A percentile compares a stretch with the other conserved stretches of the same genome.
Evolutionary conservation across 108 stramenopile species (phyloP).

Genomic region (Phaeodactylum tricornutum): DNA sequence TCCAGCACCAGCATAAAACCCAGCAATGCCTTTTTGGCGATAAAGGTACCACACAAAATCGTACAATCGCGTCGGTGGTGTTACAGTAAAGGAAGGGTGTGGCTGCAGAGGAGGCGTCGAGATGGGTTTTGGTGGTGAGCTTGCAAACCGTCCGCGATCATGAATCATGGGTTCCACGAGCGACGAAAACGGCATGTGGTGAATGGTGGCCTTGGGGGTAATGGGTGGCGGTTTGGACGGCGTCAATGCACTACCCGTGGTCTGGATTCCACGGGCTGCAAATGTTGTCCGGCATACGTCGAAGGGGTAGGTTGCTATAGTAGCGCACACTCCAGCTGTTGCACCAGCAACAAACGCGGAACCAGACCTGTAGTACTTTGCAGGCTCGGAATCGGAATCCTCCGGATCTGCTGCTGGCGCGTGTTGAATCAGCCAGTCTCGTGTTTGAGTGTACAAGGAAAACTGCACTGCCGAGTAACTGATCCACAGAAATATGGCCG

Average conservation of each 20-base stretch:
- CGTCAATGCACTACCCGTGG: constrained; percentile 10
- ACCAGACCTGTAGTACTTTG: constrained; percentile 4
- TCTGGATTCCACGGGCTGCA: constrained; percentile 62
- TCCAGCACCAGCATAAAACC: constrained; percentile 76
- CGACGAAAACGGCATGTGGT: constrained; percentile 4
- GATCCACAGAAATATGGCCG: constrained; percentile 88
- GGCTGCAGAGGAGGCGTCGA: no score
- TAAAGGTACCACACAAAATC: constrained; percentile 56
- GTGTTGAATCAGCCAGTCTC: background rate
- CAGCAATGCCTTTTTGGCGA: constrained; percentile 46
- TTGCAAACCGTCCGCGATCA: no score
- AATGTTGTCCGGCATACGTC: constrained; percentile 87
- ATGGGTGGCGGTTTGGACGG: constrained; percentile 9
- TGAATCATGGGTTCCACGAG: constrained; percentile 8
- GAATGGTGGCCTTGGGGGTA: constrained; percentile 8
- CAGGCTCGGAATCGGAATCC: no score
- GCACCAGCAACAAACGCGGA: constrained; percentile 74
- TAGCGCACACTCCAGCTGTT: constrained; percentile 68
- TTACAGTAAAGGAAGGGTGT: background rate
- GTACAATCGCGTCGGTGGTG: constrained; percentile 41
- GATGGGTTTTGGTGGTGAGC: no score
- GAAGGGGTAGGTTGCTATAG: constrained; percentile 86
- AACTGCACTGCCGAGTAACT: constrained; percentile 87
- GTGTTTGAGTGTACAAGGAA: constrained; percentile 13
- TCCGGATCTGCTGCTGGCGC: background rate